A percentile compares a stretch with the other conserved stretches of the same genome.
Evolutionary conservation across 768 basidiomycete species (phyloP).

Genomic region (Macrolepiota fuliginosa): DNA sequence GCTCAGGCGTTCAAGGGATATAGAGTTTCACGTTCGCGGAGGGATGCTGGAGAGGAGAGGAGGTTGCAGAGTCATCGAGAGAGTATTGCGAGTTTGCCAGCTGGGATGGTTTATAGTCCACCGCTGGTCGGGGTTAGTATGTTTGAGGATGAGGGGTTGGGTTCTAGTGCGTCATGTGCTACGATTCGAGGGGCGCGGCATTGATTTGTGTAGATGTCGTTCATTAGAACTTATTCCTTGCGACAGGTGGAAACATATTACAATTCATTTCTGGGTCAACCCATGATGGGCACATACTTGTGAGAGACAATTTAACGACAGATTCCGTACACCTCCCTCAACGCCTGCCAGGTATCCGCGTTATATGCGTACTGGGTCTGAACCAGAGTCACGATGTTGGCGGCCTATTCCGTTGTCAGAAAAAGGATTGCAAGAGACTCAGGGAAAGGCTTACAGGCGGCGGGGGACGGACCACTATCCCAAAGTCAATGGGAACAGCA

Average conservation of each 20-base stretch:
- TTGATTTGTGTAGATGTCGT: no score
- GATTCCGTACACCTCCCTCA: no score
- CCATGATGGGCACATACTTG: no score
- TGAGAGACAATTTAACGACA: no score
- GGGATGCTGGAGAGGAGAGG: not conserved
- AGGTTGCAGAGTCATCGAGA: conserved; percentile 1
- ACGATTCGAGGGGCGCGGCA: not conserved
- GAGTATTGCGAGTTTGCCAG: conserved; percentile 7
- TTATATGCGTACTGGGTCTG: not conserved
- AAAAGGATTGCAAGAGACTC: not conserved
- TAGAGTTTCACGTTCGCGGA: not conserved
- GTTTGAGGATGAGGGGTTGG: not conserved
- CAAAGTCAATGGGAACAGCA: not conserved
- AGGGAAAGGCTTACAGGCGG: not conserved
- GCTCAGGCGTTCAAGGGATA: not conserved
- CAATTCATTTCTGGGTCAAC: no score
- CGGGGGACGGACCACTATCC: not conserved
- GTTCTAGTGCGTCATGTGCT: not conserved
- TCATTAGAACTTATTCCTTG: no score
- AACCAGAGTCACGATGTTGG: not conserved
- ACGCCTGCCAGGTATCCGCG: not conserved
- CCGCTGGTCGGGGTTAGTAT: not conserved
- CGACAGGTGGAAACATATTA: no score
- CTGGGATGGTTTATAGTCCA: conserved; percentile 7
- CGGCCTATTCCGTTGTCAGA: not conserved